Evolutionary conservation across 441 rosid species (phyloP).

Genomic region (Pelargonium citronellum): DNA sequence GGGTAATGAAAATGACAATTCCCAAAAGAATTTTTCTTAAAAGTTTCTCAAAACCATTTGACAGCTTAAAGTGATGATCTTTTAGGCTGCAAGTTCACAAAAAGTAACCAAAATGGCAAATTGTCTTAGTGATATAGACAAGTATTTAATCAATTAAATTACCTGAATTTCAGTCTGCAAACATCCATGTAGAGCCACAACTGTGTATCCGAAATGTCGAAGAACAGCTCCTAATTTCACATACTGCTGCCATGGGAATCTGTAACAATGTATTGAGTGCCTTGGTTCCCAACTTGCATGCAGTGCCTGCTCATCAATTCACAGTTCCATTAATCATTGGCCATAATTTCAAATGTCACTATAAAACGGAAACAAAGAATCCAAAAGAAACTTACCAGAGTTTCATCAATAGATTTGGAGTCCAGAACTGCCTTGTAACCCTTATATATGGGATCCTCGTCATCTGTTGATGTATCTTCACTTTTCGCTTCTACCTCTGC

Average conservation of each 20-base stretch:
- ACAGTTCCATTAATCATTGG: no score
- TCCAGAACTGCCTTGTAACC: constrained; percentile 80
- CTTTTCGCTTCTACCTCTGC: constrained; percentile 23
- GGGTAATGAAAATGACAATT: background rate
- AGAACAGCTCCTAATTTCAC: constrained; percentile 77
- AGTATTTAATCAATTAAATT: background rate
- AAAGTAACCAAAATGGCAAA: no score
- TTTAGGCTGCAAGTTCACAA: no score
- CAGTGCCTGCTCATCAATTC: constrained; percentile 41
- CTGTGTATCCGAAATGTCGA: constrained; percentile 74
- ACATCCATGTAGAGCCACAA: constrained; percentile 83
- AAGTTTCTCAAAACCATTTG: background rate
- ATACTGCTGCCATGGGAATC: constrained; percentile 71
- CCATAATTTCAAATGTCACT: no score
- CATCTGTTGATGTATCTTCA: constrained; percentile 21
- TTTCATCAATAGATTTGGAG: constrained; percentile 78
- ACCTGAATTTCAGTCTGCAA: constrained; percentile 84
- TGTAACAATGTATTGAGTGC: constrained; percentile 50
- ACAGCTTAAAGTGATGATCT: background rate
- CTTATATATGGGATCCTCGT: constrained; percentile 48
- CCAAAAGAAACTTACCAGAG: no score
- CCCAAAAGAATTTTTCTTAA: background rate
- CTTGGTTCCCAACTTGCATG: constrained; percentile 92
- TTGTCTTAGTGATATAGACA: no score
- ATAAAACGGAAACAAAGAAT: no score